Conservation (phyloP, 1,284 basidiomycete genomes). For the Fistulinella staudtii region DNA sequence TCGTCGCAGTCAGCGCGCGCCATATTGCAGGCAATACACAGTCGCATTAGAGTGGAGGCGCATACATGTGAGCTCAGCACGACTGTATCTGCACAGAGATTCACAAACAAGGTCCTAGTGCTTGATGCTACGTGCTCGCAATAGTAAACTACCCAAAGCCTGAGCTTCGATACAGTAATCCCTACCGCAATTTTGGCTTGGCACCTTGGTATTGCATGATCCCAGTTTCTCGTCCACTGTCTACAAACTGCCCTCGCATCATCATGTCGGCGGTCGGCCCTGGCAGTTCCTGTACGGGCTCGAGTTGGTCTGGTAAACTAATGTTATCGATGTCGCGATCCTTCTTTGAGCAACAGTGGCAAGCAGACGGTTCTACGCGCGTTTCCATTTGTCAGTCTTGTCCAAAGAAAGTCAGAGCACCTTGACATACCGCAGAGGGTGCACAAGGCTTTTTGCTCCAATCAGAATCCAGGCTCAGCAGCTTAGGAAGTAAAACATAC, state of each 20-base stretch:
- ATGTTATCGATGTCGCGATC: conserved; percentile 1
- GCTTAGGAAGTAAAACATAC: conserved; percentile 4
- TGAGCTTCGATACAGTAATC: no score
- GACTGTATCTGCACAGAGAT: no score
- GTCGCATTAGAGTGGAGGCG: conserved; percentile 6
- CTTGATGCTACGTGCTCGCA: conserved; percentile 17
- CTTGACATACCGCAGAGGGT: conserved; percentile 5
- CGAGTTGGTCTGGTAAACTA: not conserved
- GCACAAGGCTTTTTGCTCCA: conserved; percentile 14
- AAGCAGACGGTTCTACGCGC: no score
- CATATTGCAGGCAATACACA: conserved; percentile 35
- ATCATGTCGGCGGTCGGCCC: no score
- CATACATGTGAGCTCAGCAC: not conserved
- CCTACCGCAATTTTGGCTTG: no score
- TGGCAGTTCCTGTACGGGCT: conserved; percentile 16
- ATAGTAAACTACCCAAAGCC: no score
- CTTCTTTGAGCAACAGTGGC: conserved; percentile 18
- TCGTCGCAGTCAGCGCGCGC: conserved; percentile 78
- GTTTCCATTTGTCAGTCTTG: not conserved
- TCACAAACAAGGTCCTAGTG: no score
- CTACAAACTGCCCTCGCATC: conserved; percentile 7
- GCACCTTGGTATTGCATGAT: no score
- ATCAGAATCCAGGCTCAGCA: conserved; percentile 6
- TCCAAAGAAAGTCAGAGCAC: not conserved
- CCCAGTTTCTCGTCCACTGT: conserved; percentile 3